Percentiles rank a stretch among this genome's conserved stretches.
phyloP scores from a whole-genome alignment of 441 rosid genomes.

The Pelargonium fulgidum region DNA sequence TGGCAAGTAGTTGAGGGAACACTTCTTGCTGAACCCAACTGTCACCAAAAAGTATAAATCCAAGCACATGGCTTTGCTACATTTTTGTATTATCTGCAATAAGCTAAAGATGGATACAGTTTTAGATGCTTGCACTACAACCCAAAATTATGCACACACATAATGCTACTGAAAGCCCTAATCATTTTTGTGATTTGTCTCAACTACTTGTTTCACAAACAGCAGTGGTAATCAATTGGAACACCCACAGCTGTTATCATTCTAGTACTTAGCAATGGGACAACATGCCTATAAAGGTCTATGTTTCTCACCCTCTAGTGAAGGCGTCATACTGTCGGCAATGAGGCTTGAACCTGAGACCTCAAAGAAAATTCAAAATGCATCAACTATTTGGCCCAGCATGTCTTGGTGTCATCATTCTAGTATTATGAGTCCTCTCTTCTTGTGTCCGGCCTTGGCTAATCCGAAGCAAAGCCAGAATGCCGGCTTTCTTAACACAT shows the following conservation, averaged over 20 bases:
- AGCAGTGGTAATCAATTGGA: not conserved
- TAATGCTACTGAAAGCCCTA: not conserved
- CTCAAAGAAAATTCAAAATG: no score
- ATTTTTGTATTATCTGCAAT: not conserved
- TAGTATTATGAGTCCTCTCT: not conserved
- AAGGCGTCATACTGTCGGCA: no score
- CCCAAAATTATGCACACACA: not conserved
- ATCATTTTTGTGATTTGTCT: not conserved
- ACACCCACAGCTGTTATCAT: not conserved
- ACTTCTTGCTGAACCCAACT: conserved; percentile 1
- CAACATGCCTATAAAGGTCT: no score
- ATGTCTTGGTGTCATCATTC: not conserved
- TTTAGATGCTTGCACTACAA: not conserved
- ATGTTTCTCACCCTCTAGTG: no score
- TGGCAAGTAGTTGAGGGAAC: conserved; percentile 6
- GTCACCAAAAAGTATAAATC: not conserved
- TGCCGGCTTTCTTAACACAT: not conserved
- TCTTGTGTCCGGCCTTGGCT: not conserved
- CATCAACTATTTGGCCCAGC: no score
- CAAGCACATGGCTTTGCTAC: conserved; percentile 7
- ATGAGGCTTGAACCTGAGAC: no score
- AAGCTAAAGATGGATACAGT: not conserved
- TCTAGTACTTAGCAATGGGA: not conserved
- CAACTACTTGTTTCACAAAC: conserved; percentile 2
- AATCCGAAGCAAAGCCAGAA: not conserved